phyloP scores from a whole-genome alignment of 1,284 basidiomycete genomes.

The Leccinum griseonigrum region DNA sequence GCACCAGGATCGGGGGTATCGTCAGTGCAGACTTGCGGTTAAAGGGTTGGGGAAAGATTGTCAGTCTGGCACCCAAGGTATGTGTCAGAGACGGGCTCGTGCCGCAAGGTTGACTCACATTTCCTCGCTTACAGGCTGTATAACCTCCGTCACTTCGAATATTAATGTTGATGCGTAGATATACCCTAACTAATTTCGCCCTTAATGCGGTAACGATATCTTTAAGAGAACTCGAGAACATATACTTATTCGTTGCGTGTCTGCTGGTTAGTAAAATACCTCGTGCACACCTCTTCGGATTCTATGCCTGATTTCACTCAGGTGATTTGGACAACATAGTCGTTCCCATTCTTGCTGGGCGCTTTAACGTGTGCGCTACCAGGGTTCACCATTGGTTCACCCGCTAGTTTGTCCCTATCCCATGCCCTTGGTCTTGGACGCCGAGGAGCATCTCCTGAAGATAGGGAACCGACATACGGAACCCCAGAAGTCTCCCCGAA shows the following conservation, averaged over 20 bases:
- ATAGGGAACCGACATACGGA: constrained; percentile 37
- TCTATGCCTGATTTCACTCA: background rate
- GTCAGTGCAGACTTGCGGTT: constrained; percentile 89
- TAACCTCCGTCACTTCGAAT: constrained; percentile 6
- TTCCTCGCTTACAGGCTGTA: constrained; percentile 15
- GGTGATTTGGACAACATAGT: constrained; percentile 16
- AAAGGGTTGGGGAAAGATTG: constrained; percentile 95
- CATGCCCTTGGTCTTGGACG: constrained; percentile 2
- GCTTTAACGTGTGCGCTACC: constrained; percentile 27
- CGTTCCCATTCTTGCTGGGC: constrained; percentile 16
- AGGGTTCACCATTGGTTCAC: constrained; percentile 25
- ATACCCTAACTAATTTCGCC: constrained; percentile 7
- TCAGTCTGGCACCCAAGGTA: constrained; percentile 91
- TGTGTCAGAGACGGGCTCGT: constrained; percentile 10
- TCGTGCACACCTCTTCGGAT: background rate
- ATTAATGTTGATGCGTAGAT: constrained; percentile 5
- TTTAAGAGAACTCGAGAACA: background rate
- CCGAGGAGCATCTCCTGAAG: background rate
- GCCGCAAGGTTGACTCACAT: background rate
- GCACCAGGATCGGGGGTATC: constrained; percentile 91
- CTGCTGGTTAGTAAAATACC: background rate
- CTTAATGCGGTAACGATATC: background rate
- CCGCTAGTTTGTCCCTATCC: background rate
- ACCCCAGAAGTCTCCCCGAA: constrained; percentile 47
- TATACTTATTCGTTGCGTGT: background rate